Evolutionary conservation across 192 early-diverging fungal genomes (phyloP), one percentile per base, ranked within the genome.

Genomic region (Coemansia sp.): DNA sequence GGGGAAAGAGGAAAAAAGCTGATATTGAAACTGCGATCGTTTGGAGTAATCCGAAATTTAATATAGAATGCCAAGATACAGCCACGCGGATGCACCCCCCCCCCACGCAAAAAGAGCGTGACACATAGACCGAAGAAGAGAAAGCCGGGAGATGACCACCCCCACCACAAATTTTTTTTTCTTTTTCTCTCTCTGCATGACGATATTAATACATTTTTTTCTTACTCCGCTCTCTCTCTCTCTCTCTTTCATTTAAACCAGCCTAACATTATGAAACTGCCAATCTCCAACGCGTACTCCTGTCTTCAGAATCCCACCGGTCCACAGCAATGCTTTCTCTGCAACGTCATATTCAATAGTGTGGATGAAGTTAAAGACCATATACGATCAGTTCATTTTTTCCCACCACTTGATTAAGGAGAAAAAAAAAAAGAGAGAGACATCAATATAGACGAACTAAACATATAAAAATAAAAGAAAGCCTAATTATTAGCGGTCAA

Each of bases 401-500:
- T 55, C 46, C 74, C 79, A 3, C 69, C 69, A 0, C 59, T 81
- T 5, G 25, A 68, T 2, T 41, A 46, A 59, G 37, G 15, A 63
- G 12, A 19, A 32, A 60, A 61, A 23, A 25, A 62, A 14, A 42
- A 14, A 39, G 37, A 17, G 29, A 63, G 27, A 51, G 5, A 36
- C 34, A 36, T 36, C 6, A 36, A 36, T 36, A 36, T 36, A 36
- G 34, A 36, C 34, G 5, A 36, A 36, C 5, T 36, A 27, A 27
- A 27, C 27, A 27, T 36, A 7, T 36, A 36, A 45, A 63, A 67
- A 57, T 53, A 53, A 62, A 37, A 15, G 51, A 48, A 41, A 36
- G 10, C 7, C 8, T 9, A 58, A 11, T 4, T 23, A 15, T 87
- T 90, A 93, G 67, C 90, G 90, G 80, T 91, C 89, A 65, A 94